Conservation (phyloP, 345 rosid species). For the Erucastrum elatum region DNA sequence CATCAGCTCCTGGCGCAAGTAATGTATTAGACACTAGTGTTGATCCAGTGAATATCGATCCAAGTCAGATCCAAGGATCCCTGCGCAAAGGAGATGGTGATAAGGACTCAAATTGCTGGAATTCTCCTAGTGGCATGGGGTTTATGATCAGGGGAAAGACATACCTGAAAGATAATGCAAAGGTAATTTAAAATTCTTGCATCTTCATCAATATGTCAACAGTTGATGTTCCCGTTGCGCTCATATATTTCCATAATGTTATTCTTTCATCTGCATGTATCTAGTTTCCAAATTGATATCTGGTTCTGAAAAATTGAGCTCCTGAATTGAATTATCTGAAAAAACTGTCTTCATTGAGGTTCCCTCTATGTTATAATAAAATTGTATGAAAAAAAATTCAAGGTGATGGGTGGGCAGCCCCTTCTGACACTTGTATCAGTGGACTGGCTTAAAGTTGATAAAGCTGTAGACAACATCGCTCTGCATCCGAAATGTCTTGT, state of each 20-base stretch:
- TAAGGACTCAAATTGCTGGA: slow-evolving; percentile 84
- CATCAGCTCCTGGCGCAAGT: slow-evolving; percentile 58
- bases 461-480: slow-evolving; percentile 61
- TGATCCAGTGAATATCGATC: slow-evolving; percentile 54
- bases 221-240: slow-evolving; percentile 9
- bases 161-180: slow-evolving; percentile 76
- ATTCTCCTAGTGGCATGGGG: slow-evolving; percentile 78
- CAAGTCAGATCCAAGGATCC: slow-evolving; percentile 61
- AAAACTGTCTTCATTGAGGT: not conserved
- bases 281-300: slow-evolving; percentile 1
- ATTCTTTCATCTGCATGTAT: slow-evolving; percentile 2
- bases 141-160: slow-evolving; percentile 96
- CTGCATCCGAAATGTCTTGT: slow-evolving; percentile 78
- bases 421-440: slow-evolving; percentile 87
- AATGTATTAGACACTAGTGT: slow-evolving; percentile 61
- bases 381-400: slow-evolving; percentile 20
- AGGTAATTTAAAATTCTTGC: slow-evolving; percentile 47
- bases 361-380: not conserved
- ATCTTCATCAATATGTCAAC: slow-evolving; percentile 12
- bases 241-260: slow-evolving; percentile 6
- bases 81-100: slow-evolving; percentile 60
- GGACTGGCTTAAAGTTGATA: slow-evolving; percentile 89
- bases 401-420: slow-evolving; percentile 92
- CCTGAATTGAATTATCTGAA: slow-evolving; percentile 2
- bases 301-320: not conserved